Evolutionary conservation across 2,329 filamentous ascomycete species (phyloP).

Genomic region (Sporothrix sp.): DNA sequence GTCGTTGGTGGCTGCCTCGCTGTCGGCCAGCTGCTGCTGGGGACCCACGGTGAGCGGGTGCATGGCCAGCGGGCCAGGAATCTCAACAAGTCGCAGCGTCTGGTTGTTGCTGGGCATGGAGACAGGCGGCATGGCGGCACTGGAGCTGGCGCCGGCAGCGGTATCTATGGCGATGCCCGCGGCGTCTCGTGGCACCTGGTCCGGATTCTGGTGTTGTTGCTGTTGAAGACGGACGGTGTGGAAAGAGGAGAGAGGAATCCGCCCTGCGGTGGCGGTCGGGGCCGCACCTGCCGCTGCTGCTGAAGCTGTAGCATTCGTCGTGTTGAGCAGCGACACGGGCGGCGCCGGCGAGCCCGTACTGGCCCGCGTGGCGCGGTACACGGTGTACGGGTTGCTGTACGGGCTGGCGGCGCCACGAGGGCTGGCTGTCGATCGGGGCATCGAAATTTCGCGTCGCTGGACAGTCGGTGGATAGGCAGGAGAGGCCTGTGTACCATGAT

Average conservation of each 20-base stretch:
- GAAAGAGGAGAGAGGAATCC: not conserved
- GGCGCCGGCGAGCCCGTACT: constrained; percentile 10
- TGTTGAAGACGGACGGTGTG: not conserved
- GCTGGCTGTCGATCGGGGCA: not conserved
- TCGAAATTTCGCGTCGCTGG: not conserved
- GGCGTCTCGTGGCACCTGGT: constrained; percentile 1
- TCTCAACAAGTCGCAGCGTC: not conserved
- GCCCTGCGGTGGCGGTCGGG: not conserved
- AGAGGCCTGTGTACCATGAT: not conserved
- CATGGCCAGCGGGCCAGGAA: constrained; percentile 7
- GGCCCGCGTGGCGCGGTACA: constrained; percentile 2
- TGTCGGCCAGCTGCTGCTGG: not conserved
- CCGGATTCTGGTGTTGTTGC: not conserved
- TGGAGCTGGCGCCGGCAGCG: too few species aligned
- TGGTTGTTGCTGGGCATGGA: constrained; percentile 1
- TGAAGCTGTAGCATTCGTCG: not conserved
- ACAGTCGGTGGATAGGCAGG: not conserved
- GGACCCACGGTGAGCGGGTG: not conserved
- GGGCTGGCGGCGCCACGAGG: not conserved
- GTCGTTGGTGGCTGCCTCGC: not conserved
- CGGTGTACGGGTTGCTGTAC: constrained; percentile 4
- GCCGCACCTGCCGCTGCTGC: not conserved
- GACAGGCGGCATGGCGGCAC: not conserved
- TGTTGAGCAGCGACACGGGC: constrained; percentile 10
- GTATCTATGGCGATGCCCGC: constrained; percentile 7